phyloP scores from a whole-genome alignment of 1,139 yeast species.

The Fermentozyma sake region DNA sequence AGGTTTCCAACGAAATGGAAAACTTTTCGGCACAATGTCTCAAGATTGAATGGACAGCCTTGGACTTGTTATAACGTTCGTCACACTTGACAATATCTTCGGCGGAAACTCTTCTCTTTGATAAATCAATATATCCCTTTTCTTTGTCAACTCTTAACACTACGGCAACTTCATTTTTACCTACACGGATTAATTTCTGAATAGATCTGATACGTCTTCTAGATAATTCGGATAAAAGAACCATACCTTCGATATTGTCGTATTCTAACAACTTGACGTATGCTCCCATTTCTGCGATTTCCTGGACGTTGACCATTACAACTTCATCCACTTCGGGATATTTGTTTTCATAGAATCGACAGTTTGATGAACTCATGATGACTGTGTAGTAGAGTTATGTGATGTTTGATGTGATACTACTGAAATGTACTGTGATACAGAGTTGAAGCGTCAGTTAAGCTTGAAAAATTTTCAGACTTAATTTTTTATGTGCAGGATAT shows the following conservation, averaged over 20 bases:
- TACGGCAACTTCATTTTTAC: constrained; percentile 97
- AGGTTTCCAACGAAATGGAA: constrained; percentile 76
- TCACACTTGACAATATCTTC: constrained; percentile 98
- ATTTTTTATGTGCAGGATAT: too few species aligned
- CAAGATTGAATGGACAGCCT: constrained; percentile 94
- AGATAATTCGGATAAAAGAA: constrained; percentile 87
- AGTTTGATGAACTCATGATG: constrained; percentile 77
- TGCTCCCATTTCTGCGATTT: constrained; percentile 97
- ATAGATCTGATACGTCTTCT: constrained; percentile 98
- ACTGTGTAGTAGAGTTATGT: too few species aligned
- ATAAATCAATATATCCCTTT: constrained; percentile 95
- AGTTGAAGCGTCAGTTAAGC: too few species aligned
- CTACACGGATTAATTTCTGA: constrained; percentile 95
- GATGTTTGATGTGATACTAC: too few species aligned
- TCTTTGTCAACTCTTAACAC: constrained; percentile 99
- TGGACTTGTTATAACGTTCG: constrained; percentile 94
- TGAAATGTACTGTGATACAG: too few species aligned
- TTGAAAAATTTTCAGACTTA: too few species aligned
- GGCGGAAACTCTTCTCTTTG: constrained; percentile 96
- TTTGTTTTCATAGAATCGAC: constrained; percentile 96
- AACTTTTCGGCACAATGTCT: constrained; percentile 98
- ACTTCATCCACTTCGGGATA: constrained; percentile 99
- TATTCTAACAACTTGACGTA: constrained; percentile 93
- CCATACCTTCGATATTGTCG: constrained; percentile 99
- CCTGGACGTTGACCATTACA: constrained; percentile 98